phyloP scores from a whole-genome alignment of 306 rosid genomes.

The Dalbergia oliveri region DNA sequence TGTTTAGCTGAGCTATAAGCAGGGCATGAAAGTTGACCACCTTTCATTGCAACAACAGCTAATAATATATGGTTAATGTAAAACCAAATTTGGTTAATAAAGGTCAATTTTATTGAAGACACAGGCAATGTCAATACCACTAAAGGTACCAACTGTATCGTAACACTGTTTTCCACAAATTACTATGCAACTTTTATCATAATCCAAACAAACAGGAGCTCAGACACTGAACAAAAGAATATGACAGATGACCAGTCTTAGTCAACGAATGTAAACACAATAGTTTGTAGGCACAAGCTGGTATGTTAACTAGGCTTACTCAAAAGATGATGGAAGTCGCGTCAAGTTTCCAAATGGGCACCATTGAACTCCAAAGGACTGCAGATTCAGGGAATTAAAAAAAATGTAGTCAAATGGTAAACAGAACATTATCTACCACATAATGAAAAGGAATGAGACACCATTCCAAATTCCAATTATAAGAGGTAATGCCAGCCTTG shows the following conservation, averaged over 20 bases:
- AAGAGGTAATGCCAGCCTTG: constrained; percentile 21
- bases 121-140: constrained; percentile 6
- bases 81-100: background rate
- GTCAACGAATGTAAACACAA: constrained; percentile 21
- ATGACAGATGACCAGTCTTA: constrained; percentile 18
- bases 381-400: constrained; percentile 54
- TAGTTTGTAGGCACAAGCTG: constrained; percentile 38
- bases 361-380: constrained; percentile 99
- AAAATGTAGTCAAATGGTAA: constrained; percentile 27
- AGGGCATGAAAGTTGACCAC: no score
- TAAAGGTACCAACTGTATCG: background rate
- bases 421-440: constrained; percentile 1
- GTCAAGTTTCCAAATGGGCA: constrained; percentile 95
- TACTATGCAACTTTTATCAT: constrained; percentile 7
- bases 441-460: constrained; percentile 32
- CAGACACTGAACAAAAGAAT: constrained; percentile 21
- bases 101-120: background rate
- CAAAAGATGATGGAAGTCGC: constrained; percentile 85
- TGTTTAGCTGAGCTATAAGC: no score
- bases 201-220: background rate
- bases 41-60: no score
- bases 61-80: background rate
- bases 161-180: constrained; percentile 12
- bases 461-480: constrained; percentile 1
- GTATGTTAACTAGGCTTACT: constrained; percentile 71